Conservation (phyloP, 495 filamentous ascomycete genomes). For the Xylaria sp. region DNA sequence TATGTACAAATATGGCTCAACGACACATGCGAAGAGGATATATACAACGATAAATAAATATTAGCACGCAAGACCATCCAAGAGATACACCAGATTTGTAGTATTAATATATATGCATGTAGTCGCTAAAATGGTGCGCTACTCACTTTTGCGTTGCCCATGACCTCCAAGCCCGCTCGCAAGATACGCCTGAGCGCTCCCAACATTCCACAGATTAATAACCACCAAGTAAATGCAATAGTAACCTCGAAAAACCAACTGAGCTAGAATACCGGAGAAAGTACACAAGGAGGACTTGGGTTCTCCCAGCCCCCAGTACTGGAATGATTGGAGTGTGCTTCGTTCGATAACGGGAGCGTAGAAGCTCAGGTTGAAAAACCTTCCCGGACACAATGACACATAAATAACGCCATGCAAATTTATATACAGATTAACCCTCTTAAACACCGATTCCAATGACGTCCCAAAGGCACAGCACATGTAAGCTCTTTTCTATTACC, state of each 20-base stretch:
- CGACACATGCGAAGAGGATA: too few relatives aligned
- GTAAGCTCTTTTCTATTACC: background rate
- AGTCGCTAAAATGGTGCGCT: background rate
- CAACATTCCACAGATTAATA: slow-evolving; percentile 11
- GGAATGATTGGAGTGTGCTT: background rate
- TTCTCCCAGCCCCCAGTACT: background rate
- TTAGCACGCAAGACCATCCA: background rate
- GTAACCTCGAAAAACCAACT: background rate
- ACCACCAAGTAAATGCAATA: slow-evolving; percentile 5
- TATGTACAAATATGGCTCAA: too few relatives aligned
- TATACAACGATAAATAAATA: background rate
- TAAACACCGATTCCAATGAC: background rate
- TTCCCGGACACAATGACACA: background rate
- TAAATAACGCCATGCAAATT: slow-evolving; percentile 1
- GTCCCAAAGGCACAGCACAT: background rate
- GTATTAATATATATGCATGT: background rate
- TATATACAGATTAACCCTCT: slow-evolving; percentile 19
- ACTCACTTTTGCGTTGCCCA: slow-evolving; percentile 11
- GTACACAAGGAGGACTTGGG: background rate
- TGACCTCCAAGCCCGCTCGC: background rate
- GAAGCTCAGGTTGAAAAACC: background rate
- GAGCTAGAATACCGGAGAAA: background rate
- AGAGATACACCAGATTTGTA: background rate
- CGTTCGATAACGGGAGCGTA: background rate
- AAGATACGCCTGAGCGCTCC: background rate